Base-by-base conservation (phyloP, 225 moss, liverwort and hornwort species). In the Rhytidiadelphus loreus region DNA sequence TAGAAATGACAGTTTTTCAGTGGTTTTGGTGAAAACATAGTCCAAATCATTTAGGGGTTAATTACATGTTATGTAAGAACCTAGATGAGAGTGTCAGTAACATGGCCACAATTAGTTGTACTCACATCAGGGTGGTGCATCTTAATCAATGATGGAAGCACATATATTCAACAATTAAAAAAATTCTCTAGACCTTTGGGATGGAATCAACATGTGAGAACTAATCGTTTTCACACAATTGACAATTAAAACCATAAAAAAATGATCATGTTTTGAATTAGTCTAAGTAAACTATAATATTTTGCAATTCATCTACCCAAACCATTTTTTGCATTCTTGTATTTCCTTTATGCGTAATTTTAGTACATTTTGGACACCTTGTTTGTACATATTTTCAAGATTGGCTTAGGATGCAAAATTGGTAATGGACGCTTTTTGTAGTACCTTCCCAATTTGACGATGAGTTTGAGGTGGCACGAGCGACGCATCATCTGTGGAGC, bases 401-500 rank as follows among this genome's bases (percentile, higher is more conserved):
- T 35, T 77, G 13, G 13, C 35, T 48, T 20, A 52, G 22, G 13
- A 32, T 52, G 76, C 76, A 35, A 76, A 52, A 5, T 35, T 9
- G 52, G 13, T 12, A 35, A 9, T 4, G 4, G 19, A 17, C 33
- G 52, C 13, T 52, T 52, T 32, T 20, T 15, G 21, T 48, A 30
- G 37, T 68, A 68, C 37, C n/a, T 70, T 43, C 3, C 16, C 22
- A 21, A 35, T 22, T 22, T 6, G 35, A 44, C 30, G 29, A 23
- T 10, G 53, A 77, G 23, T 24, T 77, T 35, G 33, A 77, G 13
- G 7, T 55, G 64, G 53, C 83, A 76, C 48, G 53, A 77, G 86
- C n/a, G 35, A 50, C 10, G 33, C 76, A 24, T 32, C 84, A 78
- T 44, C 82, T 87, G 87, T 87, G 92, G 87, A 92, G 87, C 89